A percentile compares a stretch with the other conserved stretches of the same genome.
phyloP scores from a whole-genome alignment of 768 basidiomycete species.

The Serendipita sp. region DNA sequence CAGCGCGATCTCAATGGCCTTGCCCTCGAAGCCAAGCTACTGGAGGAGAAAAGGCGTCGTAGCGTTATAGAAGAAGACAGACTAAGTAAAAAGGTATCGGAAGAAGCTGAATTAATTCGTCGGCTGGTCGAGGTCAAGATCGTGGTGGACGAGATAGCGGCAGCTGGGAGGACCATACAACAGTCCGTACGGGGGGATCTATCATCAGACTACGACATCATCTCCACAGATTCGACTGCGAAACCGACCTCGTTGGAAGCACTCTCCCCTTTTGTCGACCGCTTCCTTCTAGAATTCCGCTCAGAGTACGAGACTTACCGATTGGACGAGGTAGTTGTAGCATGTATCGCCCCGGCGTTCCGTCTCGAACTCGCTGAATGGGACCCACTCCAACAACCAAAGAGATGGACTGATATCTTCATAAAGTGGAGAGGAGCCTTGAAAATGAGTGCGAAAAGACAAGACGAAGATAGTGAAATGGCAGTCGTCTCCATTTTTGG shows the following conservation, averaged over 20 bases:
- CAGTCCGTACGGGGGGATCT: constrained; percentile 27
- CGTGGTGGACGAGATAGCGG: constrained; percentile 53
- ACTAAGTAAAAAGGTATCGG: constrained; percentile 49
- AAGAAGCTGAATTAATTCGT: constrained; percentile 63
- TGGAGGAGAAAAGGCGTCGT: constrained; percentile 65
- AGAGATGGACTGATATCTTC: constrained; percentile 38
- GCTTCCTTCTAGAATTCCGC: constrained; percentile 50
- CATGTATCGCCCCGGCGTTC: constrained; percentile 72
- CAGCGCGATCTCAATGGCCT: constrained; percentile 76
- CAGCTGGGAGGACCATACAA: constrained; percentile 29
- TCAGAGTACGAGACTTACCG: constrained; percentile 61
- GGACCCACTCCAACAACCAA: constrained; percentile 71
- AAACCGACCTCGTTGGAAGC: constrained; percentile 40
- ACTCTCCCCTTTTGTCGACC: constrained; percentile 57
- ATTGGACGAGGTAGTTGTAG: constrained; percentile 85
- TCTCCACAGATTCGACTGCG: not conserved
- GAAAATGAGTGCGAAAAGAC: constrained; percentile 36
- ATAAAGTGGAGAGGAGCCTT: constrained; percentile 53
- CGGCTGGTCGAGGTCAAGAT: constrained; percentile 63
- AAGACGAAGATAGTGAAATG: constrained; percentile 13
- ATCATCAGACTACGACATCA: constrained; percentile 38
- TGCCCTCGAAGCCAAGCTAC: constrained; percentile 72
- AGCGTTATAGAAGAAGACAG: constrained; percentile 53
- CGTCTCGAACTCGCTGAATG: constrained; percentile 59
- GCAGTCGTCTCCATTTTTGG: not conserved